Evolutionary conservation across 1,284 basidiomycete genomes (phyloP), one percentile per base, ranked within the genome.

Genomic region (Microbotryum scabiosae): DNA sequence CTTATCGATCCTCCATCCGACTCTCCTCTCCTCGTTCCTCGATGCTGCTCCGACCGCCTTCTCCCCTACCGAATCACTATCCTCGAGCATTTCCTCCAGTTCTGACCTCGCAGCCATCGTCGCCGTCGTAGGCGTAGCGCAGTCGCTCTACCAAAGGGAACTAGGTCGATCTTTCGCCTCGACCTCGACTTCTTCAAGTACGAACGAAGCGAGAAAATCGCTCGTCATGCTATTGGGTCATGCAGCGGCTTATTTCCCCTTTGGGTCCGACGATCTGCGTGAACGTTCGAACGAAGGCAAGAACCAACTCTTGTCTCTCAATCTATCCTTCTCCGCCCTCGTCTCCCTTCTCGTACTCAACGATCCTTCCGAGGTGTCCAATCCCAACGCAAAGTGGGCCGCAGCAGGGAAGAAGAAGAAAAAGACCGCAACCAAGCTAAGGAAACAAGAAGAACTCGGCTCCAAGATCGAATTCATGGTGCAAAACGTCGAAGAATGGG

Each of bases 221-320:
- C 76, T 90, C 30, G 77, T 77, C 54, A 74, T 75, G n/a, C 74
- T 91, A 23, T 75, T 91, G 0, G 79, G 78, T 10, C 83, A 88
- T 70, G 86, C 93, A 80, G 76, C 82, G 2, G 80, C 84, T 2
- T 91, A 91, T 75, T 94, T 96, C 73, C 90, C 91, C 2, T 90
- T 89, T 74, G 79, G 74, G 28, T 70, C 76, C 23, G 74, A 70
- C 62, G 73, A 70, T 28, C 61, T 70, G 21, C 69, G 76, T 47
- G 54, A 45, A 55, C 32, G 83, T 18, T 46, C 10, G 16, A 54
- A 53, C 4, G 61, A 51, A 51, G 28, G n/a, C 6, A 5, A 61
- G 4, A 58, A 84, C 69, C 75, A 79, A 4, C 81, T 85, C 59
- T 82, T 88, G 72, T 80, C 84, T 64, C 78, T 89, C 57, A 87